A percentile compares a stretch with the other conserved stretches of the same genome.
Conservation (phyloP, 202 grass and related monocot species). For the Saccharum hybrid region DNA sequence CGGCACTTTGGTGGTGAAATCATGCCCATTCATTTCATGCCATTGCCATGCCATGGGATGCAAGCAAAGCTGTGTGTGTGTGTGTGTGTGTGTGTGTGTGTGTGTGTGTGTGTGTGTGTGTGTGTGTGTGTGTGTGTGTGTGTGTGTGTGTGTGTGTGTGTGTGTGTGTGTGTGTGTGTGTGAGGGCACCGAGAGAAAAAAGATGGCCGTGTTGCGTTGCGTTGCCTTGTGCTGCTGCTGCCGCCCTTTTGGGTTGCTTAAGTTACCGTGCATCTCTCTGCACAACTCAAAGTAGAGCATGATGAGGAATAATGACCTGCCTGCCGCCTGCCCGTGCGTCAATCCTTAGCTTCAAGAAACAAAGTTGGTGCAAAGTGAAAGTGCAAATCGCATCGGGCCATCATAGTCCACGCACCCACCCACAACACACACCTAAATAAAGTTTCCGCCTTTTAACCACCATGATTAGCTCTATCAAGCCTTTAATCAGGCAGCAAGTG, state of each 20-base stretch:
- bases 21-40: conserved; percentile 42
- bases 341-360: conserved; percentile 72
- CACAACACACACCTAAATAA: conserved; percentile 41
- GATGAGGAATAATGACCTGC: conserved; percentile 62
- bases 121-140: too few species aligned
- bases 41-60: conserved; percentile 20
- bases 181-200: not conserved
- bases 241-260: conserved; percentile 48
- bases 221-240: not conserved
- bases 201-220: not conserved
- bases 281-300: conserved; percentile 50
- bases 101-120: too few species aligned
- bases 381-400: conserved; percentile 49
- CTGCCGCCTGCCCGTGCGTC: conserved; percentile 40
- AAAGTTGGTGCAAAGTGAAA: conserved; percentile 74
- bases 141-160: too few species aligned
- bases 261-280: conserved; percentile 56
- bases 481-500: conserved; percentile 44
- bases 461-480: conserved; percentile 64
- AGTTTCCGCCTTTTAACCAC: conserved; percentile 56
- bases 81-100: too few species aligned
- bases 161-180: not conserved
- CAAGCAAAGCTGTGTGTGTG: conserved; percentile 54
- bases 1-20: conserved; percentile 69
- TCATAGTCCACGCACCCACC: conserved; percentile 56